phyloP scores from a whole-genome alignment of 1,284 basidiomycete species.

The Pseudozyma pruni region DNA sequence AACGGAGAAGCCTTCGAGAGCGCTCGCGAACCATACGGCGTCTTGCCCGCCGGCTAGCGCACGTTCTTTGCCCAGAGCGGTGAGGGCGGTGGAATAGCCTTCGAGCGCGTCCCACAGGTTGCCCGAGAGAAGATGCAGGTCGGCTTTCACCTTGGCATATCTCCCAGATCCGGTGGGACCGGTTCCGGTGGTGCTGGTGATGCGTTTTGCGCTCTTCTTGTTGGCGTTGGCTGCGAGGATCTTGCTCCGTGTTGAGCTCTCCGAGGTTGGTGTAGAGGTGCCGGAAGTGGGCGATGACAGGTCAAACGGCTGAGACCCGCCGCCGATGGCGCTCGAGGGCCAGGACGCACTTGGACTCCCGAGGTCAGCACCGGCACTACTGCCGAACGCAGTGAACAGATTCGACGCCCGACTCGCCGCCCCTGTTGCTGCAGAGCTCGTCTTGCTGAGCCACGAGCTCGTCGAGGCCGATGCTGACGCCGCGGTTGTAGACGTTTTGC shows the following conservation, averaged over 20 bases:
- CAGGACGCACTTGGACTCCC: slow-evolving; percentile 23
- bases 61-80: slow-evolving; percentile 53
- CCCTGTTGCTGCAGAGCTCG: slow-evolving; percentile 16
- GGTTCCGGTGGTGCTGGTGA: slow-evolving; percentile 19
- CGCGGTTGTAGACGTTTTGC: slow-evolving; percentile 8
- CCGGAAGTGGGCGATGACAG: slow-evolving; percentile 16
- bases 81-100: slow-evolving; percentile 54
- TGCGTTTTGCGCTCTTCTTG: slow-evolving; percentile 35
- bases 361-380: slow-evolving; percentile 8
- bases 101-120: slow-evolving; percentile 63
- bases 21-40: slow-evolving; percentile 66
- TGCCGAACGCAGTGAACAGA: slow-evolving; percentile 48
- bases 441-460: slow-evolving; percentile 31
- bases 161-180: slow-evolving; percentile 56
- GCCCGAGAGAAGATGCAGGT: slow-evolving; percentile 58
- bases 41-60: slow-evolving; percentile 66
- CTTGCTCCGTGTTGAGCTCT: slow-evolving; percentile 37
- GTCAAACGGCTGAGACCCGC: slow-evolving; percentile 42
- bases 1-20: slow-evolving; percentile 66
- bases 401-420: slow-evolving; percentile 50
- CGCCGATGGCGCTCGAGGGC: slow-evolving; percentile 39
- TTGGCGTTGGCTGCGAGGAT: slow-evolving; percentile 42
- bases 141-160: slow-evolving; percentile 59
- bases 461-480: slow-evolving; percentile 11
- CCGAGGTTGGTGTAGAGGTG: slow-evolving; percentile 27